Conservation (phyloP, 139 green algal species). For the Closterium sp. region DNA sequence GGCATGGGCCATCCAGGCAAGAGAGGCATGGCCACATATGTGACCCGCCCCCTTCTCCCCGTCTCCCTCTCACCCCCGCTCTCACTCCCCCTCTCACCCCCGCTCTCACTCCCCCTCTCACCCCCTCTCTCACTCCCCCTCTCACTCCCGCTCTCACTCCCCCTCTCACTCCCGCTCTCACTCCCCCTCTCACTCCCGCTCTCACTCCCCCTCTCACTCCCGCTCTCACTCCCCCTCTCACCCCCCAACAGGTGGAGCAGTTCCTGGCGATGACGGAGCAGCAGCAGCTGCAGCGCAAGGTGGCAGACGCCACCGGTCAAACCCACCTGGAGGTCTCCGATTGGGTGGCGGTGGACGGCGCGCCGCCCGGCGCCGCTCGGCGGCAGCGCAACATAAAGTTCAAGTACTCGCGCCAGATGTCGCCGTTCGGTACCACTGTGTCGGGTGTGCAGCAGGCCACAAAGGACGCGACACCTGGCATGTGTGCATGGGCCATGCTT, state of each 20-base stretch:
- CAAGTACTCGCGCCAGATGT: conserved; percentile 25
- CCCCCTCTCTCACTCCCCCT: background rate
- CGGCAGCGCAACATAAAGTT: conserved; percentile 29
- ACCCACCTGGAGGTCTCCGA: background rate
- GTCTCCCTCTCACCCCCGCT: background rate
- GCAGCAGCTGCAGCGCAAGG: background rate
- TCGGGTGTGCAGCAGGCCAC: conserved; percentile 29
- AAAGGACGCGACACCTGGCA: background rate
- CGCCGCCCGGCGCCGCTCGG: background rate
- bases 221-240: background rate
- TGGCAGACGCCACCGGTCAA: conserved; percentile 12
- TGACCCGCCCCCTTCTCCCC: background rate
- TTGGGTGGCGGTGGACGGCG: conserved; percentile 18
- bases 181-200: background rate
- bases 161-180: background rate
- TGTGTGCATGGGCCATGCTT: conserved; percentile 1
- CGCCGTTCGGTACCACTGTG: conserved; percentile 26
- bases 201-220: background rate
- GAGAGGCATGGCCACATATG: too few relatives aligned
- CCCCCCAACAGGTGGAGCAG: background rate
- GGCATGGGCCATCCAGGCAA: too few relatives aligned
- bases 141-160: background rate
- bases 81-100: background rate
- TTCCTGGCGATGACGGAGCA: conserved; percentile 6
- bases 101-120: background rate